Conservation (phyloP, 2,329 filamentous ascomycete species). For the Bipolaris cookei region DNA sequence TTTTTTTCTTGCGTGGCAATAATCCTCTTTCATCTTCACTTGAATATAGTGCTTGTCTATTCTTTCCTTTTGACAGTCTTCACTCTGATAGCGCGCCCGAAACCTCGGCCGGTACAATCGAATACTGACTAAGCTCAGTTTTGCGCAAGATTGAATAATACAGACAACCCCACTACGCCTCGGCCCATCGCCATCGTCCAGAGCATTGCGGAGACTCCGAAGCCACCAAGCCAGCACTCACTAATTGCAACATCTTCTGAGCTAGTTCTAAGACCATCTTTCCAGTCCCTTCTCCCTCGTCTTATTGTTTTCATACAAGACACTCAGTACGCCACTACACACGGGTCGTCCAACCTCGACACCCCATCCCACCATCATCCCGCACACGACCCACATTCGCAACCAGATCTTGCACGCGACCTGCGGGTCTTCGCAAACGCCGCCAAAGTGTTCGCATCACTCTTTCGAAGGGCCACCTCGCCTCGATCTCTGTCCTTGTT, state of each 20-base stretch:
- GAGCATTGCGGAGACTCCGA: conserved; percentile 26
- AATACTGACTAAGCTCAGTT: conserved; percentile 2
- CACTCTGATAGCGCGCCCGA: conserved; percentile 12
- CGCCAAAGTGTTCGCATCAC: conserved; percentile 93
- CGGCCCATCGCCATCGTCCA: conserved; percentile 22
- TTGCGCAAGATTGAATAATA: conserved; percentile 14
- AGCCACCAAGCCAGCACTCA: conserved; percentile 28
- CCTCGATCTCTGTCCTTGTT: conserved; percentile 73
- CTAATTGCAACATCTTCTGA: conserved; percentile 18
- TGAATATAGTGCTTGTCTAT: conserved; percentile 11
- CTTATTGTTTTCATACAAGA: conserved; percentile 16
- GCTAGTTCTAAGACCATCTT: conserved; percentile 20
- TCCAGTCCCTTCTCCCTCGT: conserved; percentile 24
- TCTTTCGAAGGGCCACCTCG: conserved; percentile 69
- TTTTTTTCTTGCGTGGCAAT: conserved; percentile 17
- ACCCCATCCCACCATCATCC: conserved; percentile 22
- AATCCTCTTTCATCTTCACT: conserved; percentile 19
- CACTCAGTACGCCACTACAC: conserved; percentile 12
- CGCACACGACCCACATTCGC: conserved; percentile 23
- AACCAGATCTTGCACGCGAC: conserved; percentile 29
- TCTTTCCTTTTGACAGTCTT: neutral
- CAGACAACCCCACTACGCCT: conserved; percentile 23
- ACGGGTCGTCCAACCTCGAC: neutral
- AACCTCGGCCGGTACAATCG: neutral
- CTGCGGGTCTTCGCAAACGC: conserved; percentile 44